Base-by-base conservation (phyloP, 768 basidiomycete species). In the Amylocystis lapponica region DNA sequence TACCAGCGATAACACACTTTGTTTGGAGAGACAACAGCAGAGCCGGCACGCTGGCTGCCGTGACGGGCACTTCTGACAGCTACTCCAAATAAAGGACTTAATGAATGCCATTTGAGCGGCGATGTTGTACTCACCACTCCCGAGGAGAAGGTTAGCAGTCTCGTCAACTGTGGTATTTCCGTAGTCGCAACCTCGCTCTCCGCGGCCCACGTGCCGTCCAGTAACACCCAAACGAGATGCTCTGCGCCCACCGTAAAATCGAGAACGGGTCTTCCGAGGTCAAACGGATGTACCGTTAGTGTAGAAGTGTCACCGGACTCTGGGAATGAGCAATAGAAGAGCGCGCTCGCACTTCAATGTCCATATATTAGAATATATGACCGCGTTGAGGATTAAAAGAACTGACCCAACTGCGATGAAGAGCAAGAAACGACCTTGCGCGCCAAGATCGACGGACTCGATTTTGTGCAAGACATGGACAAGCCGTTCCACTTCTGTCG, bases 331-430 rank as follows among this genome's bases (percentile, higher is more conserved):
- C 66, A 67, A 37, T 62, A 68, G 59, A 88, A 90, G 9, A 91
- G 53, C 0, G 86, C 85, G 1, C 81, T 79, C 3, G 78, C 75
- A 16, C 88, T 90, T n/a, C n/a, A n/a, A n/a, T n/a, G n/a, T n/a
- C n/a, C n/a, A n/a, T n/a, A n/a, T n/a, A n/a, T n/a, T 55, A 26
- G 20, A 19, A 26, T 17, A 4, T n/a, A 11, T 9, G 16, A 41
- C 22, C 14, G 33, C 22, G 12, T 41, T 6, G 41, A 34, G 36
- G 12, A 31, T 41, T 13, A 36, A 30, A n/a, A 17, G 8, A 13
- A 64, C 81, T 35, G 53, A 91, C 89, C 89, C 88, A 41, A 86
- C 70, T 5, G 71, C 84, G 46, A 69, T 82, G 58, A 90, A 91
- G 5, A 89, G 47, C 12, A 88, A 50, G 48, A 70, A 62, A 4